A percentile compares a stretch with the other conserved stretches of the same genome.
Evolutionary conservation across 2,329 filamentous ascomycete species (phyloP).

Genomic region (Mycosphaerella sp.): DNA sequence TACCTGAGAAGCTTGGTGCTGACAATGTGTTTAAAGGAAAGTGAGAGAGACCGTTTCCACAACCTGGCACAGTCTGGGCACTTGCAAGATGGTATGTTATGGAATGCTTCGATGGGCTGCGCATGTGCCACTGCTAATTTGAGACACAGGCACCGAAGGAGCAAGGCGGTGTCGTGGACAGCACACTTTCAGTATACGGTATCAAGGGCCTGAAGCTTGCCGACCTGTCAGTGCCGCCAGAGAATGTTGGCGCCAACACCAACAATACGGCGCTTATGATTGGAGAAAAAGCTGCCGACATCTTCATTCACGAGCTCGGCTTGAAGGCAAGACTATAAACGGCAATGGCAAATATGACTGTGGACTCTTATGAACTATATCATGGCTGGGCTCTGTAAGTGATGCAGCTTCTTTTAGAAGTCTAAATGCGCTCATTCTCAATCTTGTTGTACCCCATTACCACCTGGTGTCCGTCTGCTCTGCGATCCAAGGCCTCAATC

Average conservation of each 20-base stretch:
- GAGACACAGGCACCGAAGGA: conserved; percentile 32
- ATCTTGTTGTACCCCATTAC: background rate
- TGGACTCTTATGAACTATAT: background rate
- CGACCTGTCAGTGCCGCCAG: conserved; percentile 38
- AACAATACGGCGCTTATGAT: conserved; percentile 42
- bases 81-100: conserved; percentile 1
- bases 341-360: background rate
- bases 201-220: conserved; percentile 37
- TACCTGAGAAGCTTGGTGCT: background rate
- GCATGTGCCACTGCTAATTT: conserved; percentile 29
- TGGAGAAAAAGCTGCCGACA: conserved; percentile 38
- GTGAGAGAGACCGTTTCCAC: conserved; percentile 34
- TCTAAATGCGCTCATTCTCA: background rate
- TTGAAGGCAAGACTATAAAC: conserved; percentile 11
- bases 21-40: conserved; percentile 1
- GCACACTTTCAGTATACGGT: conserved; percentile 36
- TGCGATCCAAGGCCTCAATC: background rate
- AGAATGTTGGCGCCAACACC: conserved; percentile 43
- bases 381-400: background rate
- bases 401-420: background rate
- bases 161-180: conserved; percentile 37
- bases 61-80: conserved; percentile 35
- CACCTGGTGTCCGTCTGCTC: no score
- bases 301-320: conserved; percentile 38
- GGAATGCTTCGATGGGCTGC: background rate